Evolutionary conservation across 306 rosid genomes (phyloP), one percentile per base, ranked within the genome.

Genomic region (Casuarina cunninghamiana): DNA sequence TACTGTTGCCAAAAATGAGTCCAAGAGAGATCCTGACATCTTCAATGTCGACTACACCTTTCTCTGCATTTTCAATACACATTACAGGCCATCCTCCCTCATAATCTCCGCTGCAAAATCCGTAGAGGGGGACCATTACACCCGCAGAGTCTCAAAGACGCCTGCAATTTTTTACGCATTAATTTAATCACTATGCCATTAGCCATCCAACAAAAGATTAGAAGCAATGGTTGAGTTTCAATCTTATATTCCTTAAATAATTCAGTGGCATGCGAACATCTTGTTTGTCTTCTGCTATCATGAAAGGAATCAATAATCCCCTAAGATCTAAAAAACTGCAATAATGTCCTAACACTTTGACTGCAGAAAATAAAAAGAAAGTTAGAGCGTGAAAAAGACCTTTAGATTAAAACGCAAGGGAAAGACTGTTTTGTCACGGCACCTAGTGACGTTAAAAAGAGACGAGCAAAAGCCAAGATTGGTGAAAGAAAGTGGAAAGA

Each of bases 371-470:
- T 26, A 53, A 17, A 53, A 17, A 5, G 17, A 2, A 5, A 5
- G 16, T 16, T 37, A 62, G 19, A 5, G 44, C 7, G 3, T 62
- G 35, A 37, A 62, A 5, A 61, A 10, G 9, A 12, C 37, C 37
- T 62, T 37, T 62, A 38, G 35, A 35, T 62, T 62, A 44, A 37
- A 62, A 62, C 21, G 10, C 69, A 13, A 19, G 43, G 10, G 45
- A 58, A 58, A 21, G 10, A 19, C 37, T 7, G 69, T 62, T 62
- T 62, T 62, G 69, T 62, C 69, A 62, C 17, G 69, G 43, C 45
- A 62, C 11, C 32, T 12, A 12, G 38, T 11, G 12, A 44, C 21
- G 3, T 6, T 5, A 19, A 5, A 57, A 37, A 3, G 10, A 57
- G 35, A 7, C 4, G 63, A n/a, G 2, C 8, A 71, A 78, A 48